phyloP scores from a whole-genome alignment of 345 rosid genomes.

The Salix suchowensis region DNA sequence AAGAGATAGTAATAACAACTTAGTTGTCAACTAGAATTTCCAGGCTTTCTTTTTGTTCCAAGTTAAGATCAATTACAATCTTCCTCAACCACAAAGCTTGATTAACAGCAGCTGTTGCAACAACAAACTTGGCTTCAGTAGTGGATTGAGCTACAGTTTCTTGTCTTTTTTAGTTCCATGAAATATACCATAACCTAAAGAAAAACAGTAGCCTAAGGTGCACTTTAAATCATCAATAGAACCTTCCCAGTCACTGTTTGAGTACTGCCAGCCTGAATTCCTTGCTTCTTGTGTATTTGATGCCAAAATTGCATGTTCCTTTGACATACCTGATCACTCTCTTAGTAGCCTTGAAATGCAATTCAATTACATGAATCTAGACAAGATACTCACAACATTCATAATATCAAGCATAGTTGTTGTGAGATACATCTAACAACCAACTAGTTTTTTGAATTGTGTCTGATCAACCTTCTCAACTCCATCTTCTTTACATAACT shows the following conservation, averaged over 20 bases:
- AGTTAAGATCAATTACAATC: neutral
- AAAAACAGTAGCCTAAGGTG: neutral
- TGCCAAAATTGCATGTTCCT: neutral
- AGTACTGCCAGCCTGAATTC: neutral
- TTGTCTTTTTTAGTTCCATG: neutral
- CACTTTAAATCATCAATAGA: neutral
- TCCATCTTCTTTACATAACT: neutral
- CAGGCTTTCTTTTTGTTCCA: no score
- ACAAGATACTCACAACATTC: neutral
- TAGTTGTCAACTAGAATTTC: no score
- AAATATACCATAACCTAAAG: neutral
- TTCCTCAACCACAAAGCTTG: neutral
- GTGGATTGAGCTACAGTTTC: neutral
- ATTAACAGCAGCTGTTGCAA: neutral
- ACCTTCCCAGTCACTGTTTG: no score
- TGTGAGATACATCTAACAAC: neutral
- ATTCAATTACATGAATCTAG: neutral
- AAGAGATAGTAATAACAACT: fast-evolving
- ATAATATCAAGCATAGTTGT: neutral
- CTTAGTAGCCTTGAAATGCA: neutral
- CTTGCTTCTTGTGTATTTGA: neutral
- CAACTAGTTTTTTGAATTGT: neutral
- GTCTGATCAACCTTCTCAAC: neutral
- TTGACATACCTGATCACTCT: neutral
- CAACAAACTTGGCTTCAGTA: neutral